These are phyloP conservation scores for Ilyonectria sp. DNA, from an alignment of 2,329 filamentous ascomycete species.

Conservation along the genomic window DNA sequence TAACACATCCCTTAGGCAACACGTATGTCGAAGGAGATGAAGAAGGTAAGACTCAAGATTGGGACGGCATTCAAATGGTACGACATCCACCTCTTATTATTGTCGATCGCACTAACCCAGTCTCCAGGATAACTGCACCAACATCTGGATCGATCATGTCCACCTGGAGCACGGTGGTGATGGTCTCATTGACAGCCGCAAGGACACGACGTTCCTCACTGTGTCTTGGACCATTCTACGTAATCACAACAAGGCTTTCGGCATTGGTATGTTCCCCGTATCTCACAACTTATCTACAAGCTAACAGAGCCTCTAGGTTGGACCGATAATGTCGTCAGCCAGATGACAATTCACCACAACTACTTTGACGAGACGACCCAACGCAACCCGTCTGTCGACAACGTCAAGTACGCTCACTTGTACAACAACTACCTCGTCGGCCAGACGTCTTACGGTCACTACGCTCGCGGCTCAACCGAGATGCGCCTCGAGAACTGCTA, in stretches of 20 bases:
- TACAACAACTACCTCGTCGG: constrained; percentile 49
- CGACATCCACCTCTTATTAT: not conserved
- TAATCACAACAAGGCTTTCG: constrained; percentile 47
- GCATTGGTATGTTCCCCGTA: constrained; percentile 39
- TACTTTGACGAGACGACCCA: constrained; percentile 44
- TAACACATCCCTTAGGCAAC: constrained; percentile 17
- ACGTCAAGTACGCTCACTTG: constrained; percentile 44
- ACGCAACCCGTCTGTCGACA: constrained; percentile 47
- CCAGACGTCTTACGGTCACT: constrained; percentile 45
- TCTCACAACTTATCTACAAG: not conserved
- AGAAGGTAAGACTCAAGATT: constrained; percentile 45
- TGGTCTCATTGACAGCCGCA: constrained; percentile 45
- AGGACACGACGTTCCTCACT: constrained; percentile 46
- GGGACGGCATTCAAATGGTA: constrained; percentile 45
- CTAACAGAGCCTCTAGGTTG: constrained; percentile 34
- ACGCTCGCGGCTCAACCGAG: constrained; percentile 43
- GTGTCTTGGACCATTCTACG: constrained; percentile 46
- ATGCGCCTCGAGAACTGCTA: constrained; percentile 47
- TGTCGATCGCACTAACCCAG: not conserved
- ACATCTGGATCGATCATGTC: constrained; percentile 49
- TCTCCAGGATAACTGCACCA: constrained; percentile 34
- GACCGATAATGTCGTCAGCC: constrained; percentile 44
- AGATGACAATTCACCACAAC: constrained; percentile 47
- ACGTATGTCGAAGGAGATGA: constrained; percentile 38
- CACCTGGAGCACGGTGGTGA: constrained; percentile 44